phyloP scores from a whole-genome alignment of 2,329 filamentous ascomycete genomes.

The Simplicillium sp. region DNA sequence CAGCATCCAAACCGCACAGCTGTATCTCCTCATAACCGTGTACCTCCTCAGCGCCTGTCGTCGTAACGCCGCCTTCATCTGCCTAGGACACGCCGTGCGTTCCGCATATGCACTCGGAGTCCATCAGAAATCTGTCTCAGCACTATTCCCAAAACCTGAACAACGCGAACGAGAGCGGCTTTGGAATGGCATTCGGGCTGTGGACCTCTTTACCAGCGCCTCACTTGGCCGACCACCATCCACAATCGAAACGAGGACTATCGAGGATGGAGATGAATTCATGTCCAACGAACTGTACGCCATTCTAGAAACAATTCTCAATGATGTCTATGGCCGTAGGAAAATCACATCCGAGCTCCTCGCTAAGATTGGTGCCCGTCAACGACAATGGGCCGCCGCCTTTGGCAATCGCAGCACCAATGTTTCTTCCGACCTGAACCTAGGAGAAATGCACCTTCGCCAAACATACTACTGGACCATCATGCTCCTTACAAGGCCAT shows the following conservation, averaged over 20 bases:
- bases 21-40: slow-evolving; percentile 16
- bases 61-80: slow-evolving; percentile 18
- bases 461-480: slow-evolving; percentile 27
- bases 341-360: slow-evolving; percentile 14
- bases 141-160: slow-evolving; percentile 15
- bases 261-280: background rate
- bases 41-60: slow-evolving; percentile 17
- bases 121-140: slow-evolving; percentile 10
- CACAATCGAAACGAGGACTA: slow-evolving; percentile 13
- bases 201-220: slow-evolving; percentile 16
- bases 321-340: slow-evolving; percentile 22
- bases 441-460: slow-evolving; percentile 21
- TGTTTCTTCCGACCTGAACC: slow-evolving; percentile 10
- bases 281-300: slow-evolving; percentile 18
- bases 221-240: slow-evolving; percentile 15
- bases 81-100: slow-evolving; percentile 17
- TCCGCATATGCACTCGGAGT: slow-evolving; percentile 13
- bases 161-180: slow-evolving; percentile 15
- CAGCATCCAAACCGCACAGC: slow-evolving; percentile 13
- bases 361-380: slow-evolving; percentile 15
- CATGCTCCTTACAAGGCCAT: slow-evolving; percentile 25
- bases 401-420: slow-evolving; percentile 7
- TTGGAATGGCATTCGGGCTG: slow-evolving; percentile 15
- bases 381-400: slow-evolving; percentile 15
- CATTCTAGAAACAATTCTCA: slow-evolving; percentile 26